Base-by-base conservation (phyloP, 208 protist species). In the Leishmania gerbilli region DNA sequence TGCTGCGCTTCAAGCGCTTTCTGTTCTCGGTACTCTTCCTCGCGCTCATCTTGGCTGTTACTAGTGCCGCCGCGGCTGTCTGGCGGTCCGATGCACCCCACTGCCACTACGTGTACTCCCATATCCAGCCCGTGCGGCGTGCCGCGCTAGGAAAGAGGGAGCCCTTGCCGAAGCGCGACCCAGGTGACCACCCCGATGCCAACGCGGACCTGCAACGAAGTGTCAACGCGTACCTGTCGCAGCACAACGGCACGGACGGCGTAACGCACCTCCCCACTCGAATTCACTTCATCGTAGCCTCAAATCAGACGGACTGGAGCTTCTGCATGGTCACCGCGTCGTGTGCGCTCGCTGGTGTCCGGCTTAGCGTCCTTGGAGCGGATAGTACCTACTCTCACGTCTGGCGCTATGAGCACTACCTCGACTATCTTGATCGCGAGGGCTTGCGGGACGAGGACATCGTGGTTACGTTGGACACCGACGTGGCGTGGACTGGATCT, bases 371-470 rank as follows among this genome's bases (percentile, higher is more conserved):
- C 2, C 71, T 88, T 21, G 84, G 84, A 49, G 80, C 74, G 27
- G 55, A 68, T 15, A 7, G 55, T 55, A 31, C 76, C 21, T 90
- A 90, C 84, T 81, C 78, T 19, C 84, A 87, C 79, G 64, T 87
- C 24, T 74, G 34, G 17, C 87, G 87, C 0, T 77, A 80, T 45
- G 15, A 83, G 56, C 49, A 45, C 8, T 77, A 81, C 37, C 47
- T 87, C 13, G 79, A 85, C 55, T 90, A 78, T 31, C 76, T 80
- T 17, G 87, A 76, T 21, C 62, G 56, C 21, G 83, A 87, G 64
- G 81, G 79, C n/a, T n/a, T 90, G 47, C 75, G 45, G 7, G 87
- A 86, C 34, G 83, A 87, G 31, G 87, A 90, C 49, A 74, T 88
- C 19, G 76, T 90, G 42, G 82, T 90, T 17, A 65, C 80, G 7